Percentiles rank a stretch among this genome's conserved stretches.
phyloP scores from a whole-genome alignment of 345 rosid species.

The Cardamine resedifolia region DNA sequence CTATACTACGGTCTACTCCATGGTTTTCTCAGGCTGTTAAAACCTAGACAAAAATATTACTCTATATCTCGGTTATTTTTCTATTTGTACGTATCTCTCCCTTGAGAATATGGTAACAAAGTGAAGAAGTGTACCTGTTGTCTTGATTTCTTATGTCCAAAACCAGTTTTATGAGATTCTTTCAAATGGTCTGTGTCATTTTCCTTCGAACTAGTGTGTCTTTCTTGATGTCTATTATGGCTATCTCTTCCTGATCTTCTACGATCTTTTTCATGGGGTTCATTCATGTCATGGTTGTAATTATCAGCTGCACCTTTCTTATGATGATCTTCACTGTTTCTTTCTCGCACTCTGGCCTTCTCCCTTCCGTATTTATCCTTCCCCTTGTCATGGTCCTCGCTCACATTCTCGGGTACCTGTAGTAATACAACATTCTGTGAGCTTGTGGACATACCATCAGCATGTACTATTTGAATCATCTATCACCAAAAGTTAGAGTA shows the following conservation, averaged over 20 bases:
- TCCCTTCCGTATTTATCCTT: constrained; percentile 67
- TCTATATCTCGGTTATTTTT: neutral
- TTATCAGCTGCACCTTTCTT: constrained; percentile 54
- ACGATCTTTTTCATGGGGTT: constrained; percentile 45
- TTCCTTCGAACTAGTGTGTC: constrained; percentile 58
- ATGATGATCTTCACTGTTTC: constrained; percentile 54
- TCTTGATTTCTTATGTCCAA: constrained; percentile 64
- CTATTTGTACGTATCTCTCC: neutral
- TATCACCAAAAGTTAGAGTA: constrained; percentile 14
- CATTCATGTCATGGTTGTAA: constrained; percentile 44
- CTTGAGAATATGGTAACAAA: constrained; percentile 6
- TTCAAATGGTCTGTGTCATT: constrained; percentile 51
- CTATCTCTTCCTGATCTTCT: constrained; percentile 61
- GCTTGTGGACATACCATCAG: constrained; percentile 10
- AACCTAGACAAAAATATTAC: neutral
- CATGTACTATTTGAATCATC: constrained; percentile 2
- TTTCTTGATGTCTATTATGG: constrained; percentile 59
- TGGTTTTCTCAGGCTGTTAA: neutral
- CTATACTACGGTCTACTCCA: neutral
- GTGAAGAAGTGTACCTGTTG: constrained; percentile 44
- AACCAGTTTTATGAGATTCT: constrained; percentile 53
- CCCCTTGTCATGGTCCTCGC: constrained; percentile 68
- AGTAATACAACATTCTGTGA: constrained; percentile 21
- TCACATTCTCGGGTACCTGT: constrained; percentile 72
- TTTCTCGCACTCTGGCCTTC: constrained; percentile 59